Base-by-base conservation (phyloP, 1,139 yeast species). In the Pichia sp. region DNA sequence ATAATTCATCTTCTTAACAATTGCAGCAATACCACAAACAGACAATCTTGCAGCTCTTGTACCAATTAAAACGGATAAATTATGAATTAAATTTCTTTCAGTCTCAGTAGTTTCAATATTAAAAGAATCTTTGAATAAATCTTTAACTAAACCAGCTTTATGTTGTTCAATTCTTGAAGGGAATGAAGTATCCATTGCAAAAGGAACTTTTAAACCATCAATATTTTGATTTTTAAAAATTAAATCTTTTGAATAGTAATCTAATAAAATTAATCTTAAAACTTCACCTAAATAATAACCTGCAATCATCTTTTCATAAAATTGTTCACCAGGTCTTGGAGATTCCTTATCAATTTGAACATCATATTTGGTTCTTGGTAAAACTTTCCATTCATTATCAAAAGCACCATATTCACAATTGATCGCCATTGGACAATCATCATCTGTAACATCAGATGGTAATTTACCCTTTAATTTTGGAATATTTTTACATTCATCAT, bases 401-500 rank as follows among this genome's bases (percentile, higher is more conserved):
- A 93, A 93, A 9, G 98, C 93, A 65, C 98, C 98, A 73, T 93
- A 93, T 74, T 93, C 99, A 76, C 98, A 91, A 76, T 93, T 93
- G 71, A 93, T 91, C 51, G 96, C 97, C 96, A 93, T 91, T 58
- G 84, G 83, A 18, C 42, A 34, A 31, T 51, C 28, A 36, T 88
- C 78, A 45, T 79, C 80, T 45, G 76, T 68, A 60, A 90, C 78
- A 64, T 89, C 96, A 28, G 70, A 74, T 34, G 81, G 77, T 54
- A 84, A 69, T 62, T 72, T 74, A 53, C 95, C 96, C 63, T 82
- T 82, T 62, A 93, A 79, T 74, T 93, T 93, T 59, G 95, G 95
- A 66, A 93, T 84, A 64, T 82, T 81, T 53, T 75, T 70, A 53
- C 83, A 84, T 44, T 74, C 73, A 64, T 93, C 99, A 71, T 83